These are phyloP conservation scores for Terfezia boudieri DNA, from an alignment of 495 filamentous ascomycete genomes.

Conservation along the genomic window DNA sequence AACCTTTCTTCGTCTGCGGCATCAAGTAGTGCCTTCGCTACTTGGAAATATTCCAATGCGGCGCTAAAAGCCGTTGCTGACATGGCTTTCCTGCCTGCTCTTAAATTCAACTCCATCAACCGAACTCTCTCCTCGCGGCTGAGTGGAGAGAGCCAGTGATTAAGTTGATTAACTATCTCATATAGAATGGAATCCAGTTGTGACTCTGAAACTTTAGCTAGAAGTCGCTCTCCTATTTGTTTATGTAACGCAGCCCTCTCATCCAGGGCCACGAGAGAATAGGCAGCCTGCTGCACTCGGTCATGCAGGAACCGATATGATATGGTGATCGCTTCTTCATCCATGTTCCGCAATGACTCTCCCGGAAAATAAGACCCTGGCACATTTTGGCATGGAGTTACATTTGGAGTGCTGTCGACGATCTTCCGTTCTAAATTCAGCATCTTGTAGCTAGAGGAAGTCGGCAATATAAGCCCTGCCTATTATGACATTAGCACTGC, in stretches of 20 bases:
- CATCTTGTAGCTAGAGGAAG: not conserved
- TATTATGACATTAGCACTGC: not conserved
- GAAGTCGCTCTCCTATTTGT: constrained; percentile 14
- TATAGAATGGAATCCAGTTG: constrained; percentile 16
- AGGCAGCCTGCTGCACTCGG: constrained; percentile 17
- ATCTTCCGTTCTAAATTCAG: not conserved
- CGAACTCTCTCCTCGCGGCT: constrained; percentile 8
- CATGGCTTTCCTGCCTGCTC: constrained; percentile 18
- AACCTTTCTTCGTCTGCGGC: constrained; percentile 10
- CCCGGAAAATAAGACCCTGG: constrained; percentile 8
- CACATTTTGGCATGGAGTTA: not conserved
- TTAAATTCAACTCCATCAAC: constrained; percentile 18
- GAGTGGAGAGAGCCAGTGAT: constrained; percentile 17
- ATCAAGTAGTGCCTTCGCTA: constrained; percentile 14
- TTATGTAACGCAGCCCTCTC: constrained; percentile 18
- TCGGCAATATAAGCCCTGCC: not conserved
- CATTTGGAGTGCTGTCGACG: not conserved
- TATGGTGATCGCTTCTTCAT: constrained; percentile 8
- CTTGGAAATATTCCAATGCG: constrained; percentile 14
- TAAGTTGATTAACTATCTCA: constrained; percentile 19
- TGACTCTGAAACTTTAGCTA: constrained; percentile 14
- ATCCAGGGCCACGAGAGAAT: constrained; percentile 13
- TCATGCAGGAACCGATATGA: constrained; percentile 19
- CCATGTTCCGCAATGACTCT: constrained; percentile 11
- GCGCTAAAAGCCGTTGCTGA: constrained; percentile 17